Conservation (phyloP, 176 grass and related monocot species). For the Pharus latifolius region DNA sequence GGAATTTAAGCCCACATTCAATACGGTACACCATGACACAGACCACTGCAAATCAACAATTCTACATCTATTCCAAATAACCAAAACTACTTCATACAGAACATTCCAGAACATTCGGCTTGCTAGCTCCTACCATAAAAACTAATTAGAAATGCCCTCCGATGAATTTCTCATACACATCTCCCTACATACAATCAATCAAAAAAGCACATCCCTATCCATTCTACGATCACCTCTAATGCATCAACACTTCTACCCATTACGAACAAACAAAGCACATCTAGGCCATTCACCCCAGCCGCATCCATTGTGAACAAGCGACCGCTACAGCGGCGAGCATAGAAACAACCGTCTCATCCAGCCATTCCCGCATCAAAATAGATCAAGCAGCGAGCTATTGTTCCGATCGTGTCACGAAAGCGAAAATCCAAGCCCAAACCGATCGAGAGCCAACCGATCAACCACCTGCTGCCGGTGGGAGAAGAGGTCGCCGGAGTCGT, state of each 20-base stretch:
- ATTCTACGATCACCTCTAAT: too few relatives aligned
- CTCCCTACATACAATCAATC: neutral
- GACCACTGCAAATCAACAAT: neutral
- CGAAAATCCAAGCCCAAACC: neutral
- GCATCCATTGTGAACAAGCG: too few relatives aligned
- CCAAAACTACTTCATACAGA: neutral
- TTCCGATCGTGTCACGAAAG: neutral
- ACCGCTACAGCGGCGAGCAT: too few relatives aligned
- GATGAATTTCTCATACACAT: neutral
- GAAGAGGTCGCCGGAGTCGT: slow-evolving; percentile 36
- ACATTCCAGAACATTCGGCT: neutral
- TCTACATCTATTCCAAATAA: neutral
- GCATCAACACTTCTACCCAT: too few relatives aligned
- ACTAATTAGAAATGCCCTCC: neutral
- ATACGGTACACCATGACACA: neutral
- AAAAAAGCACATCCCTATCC: neutral
- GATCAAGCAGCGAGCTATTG: too few relatives aligned
- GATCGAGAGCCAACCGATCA: neutral
- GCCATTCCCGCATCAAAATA: too few relatives aligned
- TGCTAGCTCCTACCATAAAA: neutral
- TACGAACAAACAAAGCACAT: too few relatives aligned
- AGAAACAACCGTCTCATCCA: neutral
- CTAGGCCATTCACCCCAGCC: too few relatives aligned
- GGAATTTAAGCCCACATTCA: neutral
- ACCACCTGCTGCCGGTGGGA: slow-evolving; percentile 56